phyloP scores from a whole-genome alignment of 1,284 basidiomycete species.

The Austroboletus olivaceoglutinosus region DNA sequence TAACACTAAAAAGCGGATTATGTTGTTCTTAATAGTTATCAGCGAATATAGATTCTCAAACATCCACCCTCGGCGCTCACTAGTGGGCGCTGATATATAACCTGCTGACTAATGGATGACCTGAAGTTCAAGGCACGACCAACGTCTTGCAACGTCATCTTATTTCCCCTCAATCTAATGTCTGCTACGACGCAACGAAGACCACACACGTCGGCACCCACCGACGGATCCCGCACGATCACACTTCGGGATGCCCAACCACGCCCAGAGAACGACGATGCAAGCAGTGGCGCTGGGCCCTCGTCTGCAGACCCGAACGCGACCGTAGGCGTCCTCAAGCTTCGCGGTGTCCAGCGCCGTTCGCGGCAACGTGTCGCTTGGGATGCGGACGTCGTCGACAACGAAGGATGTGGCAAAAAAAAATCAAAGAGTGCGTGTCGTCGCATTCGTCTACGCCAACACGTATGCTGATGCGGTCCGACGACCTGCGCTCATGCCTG shows the following conservation, averaged over 20 bases:
- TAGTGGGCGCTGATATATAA: not conserved
- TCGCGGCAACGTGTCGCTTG: constrained; percentile 61
- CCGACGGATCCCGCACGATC: constrained; percentile 52
- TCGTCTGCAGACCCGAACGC: constrained; percentile 15
- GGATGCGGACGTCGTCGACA: constrained; percentile 80
- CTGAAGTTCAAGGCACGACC: not conserved
- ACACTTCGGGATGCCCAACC: constrained; percentile 43
- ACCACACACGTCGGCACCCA: constrained; percentile 31
- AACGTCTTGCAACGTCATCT: not conserved
- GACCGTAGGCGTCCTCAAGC: constrained; percentile 48
- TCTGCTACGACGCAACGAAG: constrained; percentile 27
- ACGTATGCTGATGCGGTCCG: too few species aligned
- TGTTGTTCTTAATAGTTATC: constrained; percentile 15
- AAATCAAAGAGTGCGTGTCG: constrained; percentile 75
- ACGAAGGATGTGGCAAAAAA: constrained; percentile 77
- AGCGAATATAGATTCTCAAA: constrained; percentile 16
- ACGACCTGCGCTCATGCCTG: not conserved
- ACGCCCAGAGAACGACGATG: constrained; percentile 17
- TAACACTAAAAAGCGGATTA: constrained; percentile 22
- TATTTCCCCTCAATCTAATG: constrained; percentile 15
- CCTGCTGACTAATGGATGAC: constrained; percentile 22
- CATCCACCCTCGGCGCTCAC: not conserved
- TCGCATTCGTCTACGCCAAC: too few species aligned
- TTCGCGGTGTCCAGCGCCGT: constrained; percentile 49
- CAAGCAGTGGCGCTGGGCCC: constrained; percentile 23